A percentile compares a stretch with the other conserved stretches of the same genome.
Evolutionary conservation across 768 basidiomycete genomes (phyloP).

Genomic region (Gymnopilus junonius): DNA sequence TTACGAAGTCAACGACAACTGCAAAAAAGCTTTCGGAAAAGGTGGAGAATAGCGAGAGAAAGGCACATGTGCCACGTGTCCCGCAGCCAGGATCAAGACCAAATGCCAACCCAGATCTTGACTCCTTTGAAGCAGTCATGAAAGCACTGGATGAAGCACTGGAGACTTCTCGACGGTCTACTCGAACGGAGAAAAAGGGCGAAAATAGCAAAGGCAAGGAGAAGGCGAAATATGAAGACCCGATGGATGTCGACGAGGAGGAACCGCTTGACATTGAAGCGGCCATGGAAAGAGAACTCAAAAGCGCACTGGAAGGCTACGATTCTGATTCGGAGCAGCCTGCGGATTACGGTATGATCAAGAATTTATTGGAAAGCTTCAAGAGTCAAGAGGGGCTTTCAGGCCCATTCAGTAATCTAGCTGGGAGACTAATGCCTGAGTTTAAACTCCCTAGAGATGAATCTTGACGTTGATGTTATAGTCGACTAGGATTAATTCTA

Average conservation of each 20-base stretch:
- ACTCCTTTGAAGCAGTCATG: conserved; percentile 97
- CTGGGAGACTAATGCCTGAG: conserved; percentile 78
- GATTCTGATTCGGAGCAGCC: conserved; percentile 57
- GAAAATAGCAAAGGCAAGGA: conserved; percentile 48
- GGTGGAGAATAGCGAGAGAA: conserved; percentile 18
- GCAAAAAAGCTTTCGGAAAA: conserved; percentile 9
- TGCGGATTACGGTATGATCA: conserved; percentile 90
- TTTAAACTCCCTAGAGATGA: conserved; percentile 79
- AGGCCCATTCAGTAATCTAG: conserved; percentile 91
- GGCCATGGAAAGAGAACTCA: conserved; percentile 90
- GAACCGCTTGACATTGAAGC: conserved; percentile 72
- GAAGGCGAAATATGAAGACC: conserved; percentile 35
- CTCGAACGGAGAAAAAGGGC: conserved; percentile 18
- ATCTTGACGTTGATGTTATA: conserved; percentile 27
- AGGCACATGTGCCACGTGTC: conserved; percentile 18
- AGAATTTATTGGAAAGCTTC: conserved; percentile 96
- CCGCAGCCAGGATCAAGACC: conserved; percentile 39
- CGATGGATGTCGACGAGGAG: conserved; percentile 39
- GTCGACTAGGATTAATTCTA: not conserved
- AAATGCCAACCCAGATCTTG: conserved; percentile 68
- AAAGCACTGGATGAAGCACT: conserved; percentile 91
- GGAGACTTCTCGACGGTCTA: conserved; percentile 25
- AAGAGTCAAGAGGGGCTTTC: conserved; percentile 88
- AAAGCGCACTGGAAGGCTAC: conserved; percentile 58
- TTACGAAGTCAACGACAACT: conserved; percentile 22